phyloP scores from a whole-genome alignment of 331 rosid genomes.

The Pyracantha coccinea region DNA sequence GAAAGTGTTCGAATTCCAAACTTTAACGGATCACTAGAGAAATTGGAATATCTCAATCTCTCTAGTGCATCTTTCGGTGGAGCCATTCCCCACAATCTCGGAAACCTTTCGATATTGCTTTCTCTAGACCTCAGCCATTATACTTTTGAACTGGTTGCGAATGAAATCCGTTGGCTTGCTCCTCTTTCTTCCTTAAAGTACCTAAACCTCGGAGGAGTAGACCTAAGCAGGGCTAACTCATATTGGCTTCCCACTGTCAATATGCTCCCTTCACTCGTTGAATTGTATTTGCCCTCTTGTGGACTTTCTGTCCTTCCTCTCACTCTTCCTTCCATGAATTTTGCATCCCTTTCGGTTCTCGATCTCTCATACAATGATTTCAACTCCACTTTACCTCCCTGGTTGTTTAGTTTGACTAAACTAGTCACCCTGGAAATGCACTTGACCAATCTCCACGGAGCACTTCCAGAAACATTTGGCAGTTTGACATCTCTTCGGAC shows the following conservation, averaged over 20 bases:
- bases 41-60: constrained; percentile 21
- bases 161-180: constrained; percentile 25
- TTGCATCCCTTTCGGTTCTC: constrained; percentile 16
- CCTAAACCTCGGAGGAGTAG: constrained; percentile 12
- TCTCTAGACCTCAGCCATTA: constrained; percentile 27
- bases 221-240: constrained; percentile 11
- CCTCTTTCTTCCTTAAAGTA: constrained; percentile 13
- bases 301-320: constrained; percentile 9
- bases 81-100: constrained; percentile 8
- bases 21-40: constrained; percentile 22
- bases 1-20: constrained; percentile 13
- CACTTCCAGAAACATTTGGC: background rate
- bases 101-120: constrained; percentile 28
- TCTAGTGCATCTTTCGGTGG: constrained; percentile 14
- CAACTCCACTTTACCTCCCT: constrained; percentile 2
- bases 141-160: background rate
- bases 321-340: constrained; percentile 12
- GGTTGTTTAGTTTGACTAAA: constrained; percentile 5
- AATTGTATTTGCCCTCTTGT: constrained; percentile 5
- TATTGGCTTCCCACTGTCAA: constrained; percentile 18
- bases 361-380: constrained; percentile 14
- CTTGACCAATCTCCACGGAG: background rate
- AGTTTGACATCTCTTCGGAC: background rate
- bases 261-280: constrained; percentile 10
- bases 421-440: background rate